Percentiles rank a stretch among this genome's conserved stretches.
These are phyloP conservation scores for Alternaria tenuissima DNA, from an alignment of 2,329 filamentous ascomycete genomes.

Conservation along the genomic window DNA sequence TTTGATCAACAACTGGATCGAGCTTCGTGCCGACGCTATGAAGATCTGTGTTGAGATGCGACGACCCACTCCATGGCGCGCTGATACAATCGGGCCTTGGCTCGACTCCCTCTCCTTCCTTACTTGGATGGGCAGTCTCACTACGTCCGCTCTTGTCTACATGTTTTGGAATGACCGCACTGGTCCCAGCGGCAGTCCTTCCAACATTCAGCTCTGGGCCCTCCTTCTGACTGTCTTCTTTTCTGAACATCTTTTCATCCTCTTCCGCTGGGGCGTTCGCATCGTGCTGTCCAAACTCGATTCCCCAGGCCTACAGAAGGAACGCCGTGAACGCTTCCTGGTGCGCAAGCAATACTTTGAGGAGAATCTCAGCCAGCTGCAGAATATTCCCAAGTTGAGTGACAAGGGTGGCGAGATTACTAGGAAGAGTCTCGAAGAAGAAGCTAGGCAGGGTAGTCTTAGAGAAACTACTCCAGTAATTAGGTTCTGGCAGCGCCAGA, in stretches of 20 bases:
- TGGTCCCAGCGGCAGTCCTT: conserved; percentile 71
- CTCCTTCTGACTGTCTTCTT: conserved; percentile 83
- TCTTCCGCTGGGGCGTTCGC: conserved; percentile 75
- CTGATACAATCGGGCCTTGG: conserved; percentile 95
- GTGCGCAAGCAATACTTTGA: conserved; percentile 82
- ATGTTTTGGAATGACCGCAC: conserved; percentile 78
- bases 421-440: conserved; percentile 69
- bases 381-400: conserved; percentile 50
- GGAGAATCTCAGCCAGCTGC: conserved; percentile 70
- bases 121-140: conserved; percentile 92
- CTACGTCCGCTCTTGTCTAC: conserved; percentile 86
- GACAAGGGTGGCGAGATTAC: conserved; percentile 67
- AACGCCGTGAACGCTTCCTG: conserved; percentile 79
- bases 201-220: conserved; percentile 79
- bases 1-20: conserved; percentile 94
- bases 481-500: conserved; percentile 63
- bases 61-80: conserved; percentile 85
- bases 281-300: conserved; percentile 81
- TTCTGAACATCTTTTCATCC: conserved; percentile 89
- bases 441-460: conserved; percentile 54
- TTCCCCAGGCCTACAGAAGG: conserved; percentile 84
- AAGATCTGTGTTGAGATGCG: conserved; percentile 93
- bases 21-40: conserved; percentile 89
- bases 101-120: conserved; percentile 84
- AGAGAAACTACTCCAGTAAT: conserved; percentile 54